phyloP scores from a whole-genome alignment of 176 grass and related monocot genomes.

The Poa pratensis region DNA sequence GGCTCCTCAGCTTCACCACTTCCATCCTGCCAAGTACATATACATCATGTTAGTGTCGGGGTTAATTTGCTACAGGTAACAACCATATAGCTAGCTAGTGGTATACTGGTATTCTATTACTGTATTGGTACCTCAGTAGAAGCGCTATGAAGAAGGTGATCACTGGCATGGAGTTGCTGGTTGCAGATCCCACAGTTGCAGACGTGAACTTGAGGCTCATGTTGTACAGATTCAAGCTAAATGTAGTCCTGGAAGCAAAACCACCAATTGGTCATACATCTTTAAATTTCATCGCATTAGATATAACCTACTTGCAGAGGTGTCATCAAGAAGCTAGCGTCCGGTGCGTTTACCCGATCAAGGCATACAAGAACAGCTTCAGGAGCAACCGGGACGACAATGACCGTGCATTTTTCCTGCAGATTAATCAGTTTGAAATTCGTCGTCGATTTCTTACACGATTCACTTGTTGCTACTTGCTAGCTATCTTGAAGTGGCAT shows the following conservation, averaged over 20 bases:
- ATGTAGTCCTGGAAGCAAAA: slow-evolving; percentile 44
- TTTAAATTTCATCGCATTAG: neutral
- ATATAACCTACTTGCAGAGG: neutral
- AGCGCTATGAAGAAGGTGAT: slow-evolving; percentile 75
- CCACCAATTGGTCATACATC: neutral
- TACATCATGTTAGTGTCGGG: neutral
- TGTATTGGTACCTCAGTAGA: slow-evolving; percentile 47
- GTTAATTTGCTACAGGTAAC: neutral
- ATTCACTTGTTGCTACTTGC: neutral
- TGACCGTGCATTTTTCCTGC: slow-evolving; percentile 55
- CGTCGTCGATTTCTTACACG: neutral
- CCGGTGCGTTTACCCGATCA: slow-evolving; percentile 6
- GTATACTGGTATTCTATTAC: too few relatives aligned
- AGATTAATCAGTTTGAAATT: neutral
- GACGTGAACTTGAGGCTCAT: slow-evolving; percentile 73
- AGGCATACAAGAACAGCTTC: slow-evolving; percentile 78
- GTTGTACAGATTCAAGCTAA: slow-evolving; percentile 58
- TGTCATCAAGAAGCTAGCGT: neutral
- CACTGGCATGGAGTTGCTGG: slow-evolving; percentile 61
- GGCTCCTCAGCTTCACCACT: slow-evolving; percentile 43
- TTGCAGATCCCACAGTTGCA: slow-evolving; percentile 64
- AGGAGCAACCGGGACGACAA: slow-evolving; percentile 50
- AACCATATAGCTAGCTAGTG: too few relatives aligned
- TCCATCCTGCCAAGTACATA: slow-evolving; percentile 58
- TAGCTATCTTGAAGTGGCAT: neutral